Evolutionary conservation across 2,329 filamentous ascomycete species (phyloP), one percentile per base, ranked within the genome.

Genomic region (Pochonia chlamydosporia): DNA sequence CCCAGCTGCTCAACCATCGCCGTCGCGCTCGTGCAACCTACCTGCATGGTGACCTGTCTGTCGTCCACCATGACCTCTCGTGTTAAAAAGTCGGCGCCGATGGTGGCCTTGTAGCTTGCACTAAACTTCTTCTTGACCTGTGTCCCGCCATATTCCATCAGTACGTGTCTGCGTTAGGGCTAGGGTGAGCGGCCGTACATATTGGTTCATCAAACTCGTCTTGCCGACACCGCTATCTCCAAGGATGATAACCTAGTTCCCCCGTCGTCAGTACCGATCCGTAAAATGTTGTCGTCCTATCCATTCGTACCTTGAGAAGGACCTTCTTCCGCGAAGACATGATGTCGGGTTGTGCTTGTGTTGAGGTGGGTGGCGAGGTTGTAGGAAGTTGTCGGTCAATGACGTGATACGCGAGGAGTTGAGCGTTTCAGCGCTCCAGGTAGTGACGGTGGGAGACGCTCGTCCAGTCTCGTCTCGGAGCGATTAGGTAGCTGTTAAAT

Each of bases 191-290:
- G 28, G 36, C 51, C 87, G 69, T 83, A 97, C 93, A 88, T 97
- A 99, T 97, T 99, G 93, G 75, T 99, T 99, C 93, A 99, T 99
- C 81, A 99, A 84, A 72, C 90, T 96, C 52, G 93, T 99, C 81
- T 99, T 99, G 68, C 93, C 93, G 53, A 99, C 93, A 73, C 93
- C 93, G 71, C 92, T 97, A 71, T 99, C 93, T 61, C 93, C 93
- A 59, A 99, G 85, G 72, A 99, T 97, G 64, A 99, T 99, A 64
- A 99, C 91, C 92, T 97, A 36, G 39, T 24, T n/a, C 18, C 23
- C 7, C 26, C 7, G 13, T 7, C 13, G 50, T 45, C 45, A 43
- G 44, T 47, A 26, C 43, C 47, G 49, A 51, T 49, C 51, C n/a
- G 42, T 26, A 13, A 16, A 2, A 18, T 20, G 14, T 10, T 30